Percentiles rank a stretch among this genome's conserved stretches.
phyloP scores from a whole-genome alignment of 2,329 filamentous ascomycete genomes.

The Xylariales sp. region DNA sequence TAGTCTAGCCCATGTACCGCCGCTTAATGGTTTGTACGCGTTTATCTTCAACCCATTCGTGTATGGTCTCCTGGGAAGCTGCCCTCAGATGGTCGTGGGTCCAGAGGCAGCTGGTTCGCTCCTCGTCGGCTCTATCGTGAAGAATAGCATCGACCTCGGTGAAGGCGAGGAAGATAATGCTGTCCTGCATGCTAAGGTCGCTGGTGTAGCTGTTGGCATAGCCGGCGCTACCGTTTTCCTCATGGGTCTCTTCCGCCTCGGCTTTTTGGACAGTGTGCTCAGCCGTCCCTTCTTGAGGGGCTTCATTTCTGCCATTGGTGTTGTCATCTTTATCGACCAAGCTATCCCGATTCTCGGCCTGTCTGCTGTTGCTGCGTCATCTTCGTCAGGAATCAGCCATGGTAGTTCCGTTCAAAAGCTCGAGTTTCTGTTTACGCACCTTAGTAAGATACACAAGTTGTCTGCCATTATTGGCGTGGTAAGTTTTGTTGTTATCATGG shows the following conservation, averaged over 20 bases:
- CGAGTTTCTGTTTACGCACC: constrained; percentile 68
- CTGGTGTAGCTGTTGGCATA: constrained; percentile 83
- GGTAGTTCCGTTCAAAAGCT: constrained; percentile 86
- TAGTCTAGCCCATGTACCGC: constrained; percentile 87
- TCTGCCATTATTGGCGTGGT: constrained; percentile 73
- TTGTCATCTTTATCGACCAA: constrained; percentile 95
- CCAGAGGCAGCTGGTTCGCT: constrained; percentile 93
- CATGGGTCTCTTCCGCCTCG: constrained; percentile 78
- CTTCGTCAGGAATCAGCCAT: constrained; percentile 61
- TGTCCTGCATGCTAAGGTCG: constrained; percentile 71
- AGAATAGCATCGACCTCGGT: constrained; percentile 68
- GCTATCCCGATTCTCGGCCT: constrained; percentile 87
- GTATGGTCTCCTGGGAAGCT: constrained; percentile 87
- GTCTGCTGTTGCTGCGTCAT: constrained; percentile 56
- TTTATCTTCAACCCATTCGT: constrained; percentile 91
- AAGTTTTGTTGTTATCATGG: constrained; percentile 84
- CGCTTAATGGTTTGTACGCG: constrained; percentile 89
- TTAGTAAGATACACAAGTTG: constrained; percentile 62
- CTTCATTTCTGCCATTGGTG: constrained; percentile 95
- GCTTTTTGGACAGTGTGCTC: constrained; percentile 91
- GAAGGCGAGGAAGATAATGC: constrained; percentile 60
- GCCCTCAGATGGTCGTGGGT: constrained; percentile 88
- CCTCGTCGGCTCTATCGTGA: constrained; percentile 81
- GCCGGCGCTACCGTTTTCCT: constrained; percentile 85
- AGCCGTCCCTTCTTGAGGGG: constrained; percentile 89